Evolutionary conservation across 768 basidiomycete species (phyloP), one percentile per base, ranked within the genome.

Genomic region (Tricholoma matsutake): DNA sequence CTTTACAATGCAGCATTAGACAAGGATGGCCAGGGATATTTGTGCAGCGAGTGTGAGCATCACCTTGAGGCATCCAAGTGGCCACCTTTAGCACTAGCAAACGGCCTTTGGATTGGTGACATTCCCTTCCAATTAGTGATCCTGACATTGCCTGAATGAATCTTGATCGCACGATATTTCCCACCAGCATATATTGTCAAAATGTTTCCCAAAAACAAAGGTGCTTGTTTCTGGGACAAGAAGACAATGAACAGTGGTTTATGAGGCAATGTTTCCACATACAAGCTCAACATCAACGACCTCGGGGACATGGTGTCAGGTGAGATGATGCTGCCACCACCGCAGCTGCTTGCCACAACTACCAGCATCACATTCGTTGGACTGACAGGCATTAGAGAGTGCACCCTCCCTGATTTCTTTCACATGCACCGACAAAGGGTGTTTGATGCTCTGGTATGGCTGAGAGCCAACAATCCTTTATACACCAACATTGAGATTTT

Each of bases 401-500:
- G 32, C 34, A 56, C 7, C 10, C 37, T 56, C 13, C 18, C 14
- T 1, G 18, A 39, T 41, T 18, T 18, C n/a, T 28, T 56, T 7
- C 37, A 22, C n/a, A 22, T 56, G 3, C 55, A 18, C 3, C 6
- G 18, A 35, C 18, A 29, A 9, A 4, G 9, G 1, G 13, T 56
- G 5, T 3, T 8, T 14, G 10, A 56, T 3, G 55, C 55, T 1
- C n/a, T 56, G 31, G 7, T 13, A 28, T 56, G 55, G 55, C 16
- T 34, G 1, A 35, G 14, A 28, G 35, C 28, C 1, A 35, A 35
- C 55, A 37, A 43, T 13, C 35, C 34, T 6, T 13, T 35, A 20
- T 51, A 51, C 28, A 0, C 35, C 56, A 3, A 52, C 64, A 6
- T 78, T 74, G 39, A 41, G 39, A 16, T 41, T 16, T n/a, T 4